A percentile compares a stretch with the other conserved stretches of the same genome.
phyloP scores from a whole-genome alignment of 2,329 filamentous ascomycete species.

The Monilinia aucupariae region DNA sequence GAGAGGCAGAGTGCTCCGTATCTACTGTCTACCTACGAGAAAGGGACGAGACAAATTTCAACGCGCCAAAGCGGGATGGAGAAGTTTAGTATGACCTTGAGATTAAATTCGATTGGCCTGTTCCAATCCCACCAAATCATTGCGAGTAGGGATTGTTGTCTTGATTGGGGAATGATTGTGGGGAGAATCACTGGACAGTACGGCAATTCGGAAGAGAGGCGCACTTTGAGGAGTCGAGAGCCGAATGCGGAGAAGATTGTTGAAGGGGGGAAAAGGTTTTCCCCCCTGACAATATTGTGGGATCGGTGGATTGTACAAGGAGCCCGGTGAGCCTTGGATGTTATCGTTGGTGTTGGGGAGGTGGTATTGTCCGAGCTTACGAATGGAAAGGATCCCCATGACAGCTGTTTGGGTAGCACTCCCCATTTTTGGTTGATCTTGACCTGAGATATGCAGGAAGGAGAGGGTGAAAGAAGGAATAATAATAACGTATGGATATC shows the following conservation, averaged over 20 bases:
- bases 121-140: not conserved
- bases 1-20: no score
- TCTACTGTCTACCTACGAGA: not conserved
- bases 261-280: slow-evolving; percentile 7
- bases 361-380: not conserved
- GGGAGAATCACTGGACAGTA: not conserved
- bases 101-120: not conserved
- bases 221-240: not conserved
- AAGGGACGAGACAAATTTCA: not conserved
- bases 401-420: no score
- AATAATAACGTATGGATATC: no score
- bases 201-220: no score
- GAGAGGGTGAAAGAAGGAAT: not conserved
- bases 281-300: not conserved
- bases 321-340: no score
- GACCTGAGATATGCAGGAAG: no score
- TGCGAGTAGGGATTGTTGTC: not conserved
- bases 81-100: not conserved
- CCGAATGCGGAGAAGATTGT: not conserved
- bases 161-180: not conserved
- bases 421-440: not conserved
- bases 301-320: no score
- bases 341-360: not conserved
- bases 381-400: not conserved
- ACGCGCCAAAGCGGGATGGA: not conserved